These are phyloP conservation scores for Pichia occidentalis DNA, from an alignment of 805 yeast genomes.

Conservation along the genomic window DNA sequence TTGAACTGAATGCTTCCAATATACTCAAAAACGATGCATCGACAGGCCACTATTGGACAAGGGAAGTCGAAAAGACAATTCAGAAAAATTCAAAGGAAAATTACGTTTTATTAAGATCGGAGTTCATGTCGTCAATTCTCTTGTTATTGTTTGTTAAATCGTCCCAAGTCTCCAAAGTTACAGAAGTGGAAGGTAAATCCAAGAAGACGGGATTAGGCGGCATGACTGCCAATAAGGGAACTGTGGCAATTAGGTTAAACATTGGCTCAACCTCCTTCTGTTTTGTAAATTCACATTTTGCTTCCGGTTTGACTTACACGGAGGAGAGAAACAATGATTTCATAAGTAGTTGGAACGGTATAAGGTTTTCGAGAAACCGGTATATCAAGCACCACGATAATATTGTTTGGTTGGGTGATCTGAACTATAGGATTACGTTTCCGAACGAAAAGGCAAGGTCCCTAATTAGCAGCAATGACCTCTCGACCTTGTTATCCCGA, in stretches of 20 bases:
- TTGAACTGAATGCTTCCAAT: conserved; percentile 88
- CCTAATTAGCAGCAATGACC: conserved; percentile 40
- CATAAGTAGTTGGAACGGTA: conserved; percentile 64
- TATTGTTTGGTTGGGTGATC: conserved; percentile 91
- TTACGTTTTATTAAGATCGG: conserved; percentile 64
- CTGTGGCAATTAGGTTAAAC: conserved; percentile 84
- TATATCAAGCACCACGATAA: conserved; percentile 78
- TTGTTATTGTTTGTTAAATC: conserved; percentile 57
- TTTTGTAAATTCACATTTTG: conserved; percentile 83
- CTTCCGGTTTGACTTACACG: conserved; percentile 81
- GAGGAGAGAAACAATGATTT: conserved; percentile 86
- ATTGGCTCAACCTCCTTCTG: conserved; percentile 77
- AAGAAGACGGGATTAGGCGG: conserved; percentile 97
- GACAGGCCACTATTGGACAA: conserved; percentile 74
- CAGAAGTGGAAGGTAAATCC: conserved; percentile 87
- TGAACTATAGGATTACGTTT: conserved; percentile 73
- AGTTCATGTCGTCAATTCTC: conserved; percentile 65
- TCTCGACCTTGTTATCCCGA: conserved; percentile 46
- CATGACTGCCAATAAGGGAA: conserved; percentile 95
- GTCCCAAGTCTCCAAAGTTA: conserved; percentile 43
- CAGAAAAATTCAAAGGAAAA: conserved; percentile 35
- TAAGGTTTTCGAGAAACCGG: conserved; percentile 71
- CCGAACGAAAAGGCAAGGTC: conserved; percentile 69
- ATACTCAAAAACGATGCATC: conserved; percentile 81
- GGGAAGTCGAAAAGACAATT: conserved; percentile 53